These are phyloP conservation scores for Candolleomyces eurysporus DNA, from an alignment of 768 basidiomycete species.

Conservation along the genomic window DNA sequence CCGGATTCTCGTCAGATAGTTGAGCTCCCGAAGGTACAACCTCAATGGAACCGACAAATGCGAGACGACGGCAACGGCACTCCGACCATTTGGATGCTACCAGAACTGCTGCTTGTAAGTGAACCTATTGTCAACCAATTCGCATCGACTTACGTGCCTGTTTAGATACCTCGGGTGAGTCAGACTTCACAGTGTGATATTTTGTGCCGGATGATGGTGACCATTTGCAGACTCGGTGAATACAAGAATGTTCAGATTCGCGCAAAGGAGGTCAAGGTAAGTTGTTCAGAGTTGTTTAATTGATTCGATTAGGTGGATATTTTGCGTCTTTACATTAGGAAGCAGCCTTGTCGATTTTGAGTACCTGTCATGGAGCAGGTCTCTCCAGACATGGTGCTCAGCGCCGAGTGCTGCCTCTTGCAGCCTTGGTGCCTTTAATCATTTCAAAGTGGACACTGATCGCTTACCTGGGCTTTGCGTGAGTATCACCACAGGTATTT, in stretches of 20 bases:
- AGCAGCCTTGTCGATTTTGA: background rate
- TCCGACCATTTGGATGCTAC: background rate
- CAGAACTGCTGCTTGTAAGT: conserved; percentile 1
- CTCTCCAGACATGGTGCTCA: no score
- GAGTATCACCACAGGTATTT: no score
- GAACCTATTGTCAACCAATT: background rate
- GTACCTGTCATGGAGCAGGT: background rate
- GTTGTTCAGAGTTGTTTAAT: no score
- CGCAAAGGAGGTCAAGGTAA: conserved; percentile 7
- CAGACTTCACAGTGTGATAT: background rate
- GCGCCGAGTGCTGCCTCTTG: no score
- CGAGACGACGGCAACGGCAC: background rate
- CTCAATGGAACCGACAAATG: conserved; percentile 3
- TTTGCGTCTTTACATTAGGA: background rate
- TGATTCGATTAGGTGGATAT: background rate
- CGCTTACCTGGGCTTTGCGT: no score
- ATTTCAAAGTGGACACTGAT: no score
- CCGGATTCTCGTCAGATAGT: no score
- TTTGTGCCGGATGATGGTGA: no score
- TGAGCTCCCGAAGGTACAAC: background rate
- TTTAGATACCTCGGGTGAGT: background rate
- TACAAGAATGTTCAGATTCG: conserved; percentile 3
- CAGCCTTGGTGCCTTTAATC: no score
- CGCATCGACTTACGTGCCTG: background rate
- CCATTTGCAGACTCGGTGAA: background rate